phyloP scores from a whole-genome alignment of 257 asterid species.

The Henckelia pumila region DNA sequence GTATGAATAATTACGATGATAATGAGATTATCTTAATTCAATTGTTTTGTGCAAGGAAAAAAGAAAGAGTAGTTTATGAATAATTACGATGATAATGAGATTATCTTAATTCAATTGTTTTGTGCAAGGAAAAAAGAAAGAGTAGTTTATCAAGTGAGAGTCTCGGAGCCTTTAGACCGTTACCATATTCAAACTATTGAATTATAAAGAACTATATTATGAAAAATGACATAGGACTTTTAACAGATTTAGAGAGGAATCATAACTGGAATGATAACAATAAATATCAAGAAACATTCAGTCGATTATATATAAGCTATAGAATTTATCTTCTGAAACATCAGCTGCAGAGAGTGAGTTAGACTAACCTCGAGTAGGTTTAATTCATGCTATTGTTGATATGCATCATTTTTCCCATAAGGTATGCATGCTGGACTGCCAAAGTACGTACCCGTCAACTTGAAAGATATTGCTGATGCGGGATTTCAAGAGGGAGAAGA shows the following conservation, averaged over 20 bases:
- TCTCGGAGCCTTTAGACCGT: neutral
- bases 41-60: no score
- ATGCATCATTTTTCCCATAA: constrained; percentile 19
- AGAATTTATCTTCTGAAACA: neutral
- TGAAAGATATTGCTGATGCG: constrained; percentile 73
- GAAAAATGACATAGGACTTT: neutral
- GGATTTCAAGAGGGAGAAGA: constrained; percentile 93
- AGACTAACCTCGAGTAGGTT: constrained; percentile 3
- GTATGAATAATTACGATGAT: neutral
- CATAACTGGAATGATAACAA: neutral
- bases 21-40: neutral
- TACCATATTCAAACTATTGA: neutral
- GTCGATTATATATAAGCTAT: neutral
- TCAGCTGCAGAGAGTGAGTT: neutral
- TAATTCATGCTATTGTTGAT: constrained; percentile 15
- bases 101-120: neutral
- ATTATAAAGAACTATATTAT: no score
- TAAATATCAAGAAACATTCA: neutral
- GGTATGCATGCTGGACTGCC: constrained; percentile 96
- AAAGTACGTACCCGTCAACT: constrained; percentile 81
- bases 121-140: neutral
- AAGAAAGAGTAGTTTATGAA: neutral
- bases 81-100: neutral
- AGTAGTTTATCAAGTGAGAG: neutral
- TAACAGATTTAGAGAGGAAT: neutral